phyloP scores from a whole-genome alignment of 2,329 filamentous ascomycete genomes.

The Xylariales sp. region DNA sequence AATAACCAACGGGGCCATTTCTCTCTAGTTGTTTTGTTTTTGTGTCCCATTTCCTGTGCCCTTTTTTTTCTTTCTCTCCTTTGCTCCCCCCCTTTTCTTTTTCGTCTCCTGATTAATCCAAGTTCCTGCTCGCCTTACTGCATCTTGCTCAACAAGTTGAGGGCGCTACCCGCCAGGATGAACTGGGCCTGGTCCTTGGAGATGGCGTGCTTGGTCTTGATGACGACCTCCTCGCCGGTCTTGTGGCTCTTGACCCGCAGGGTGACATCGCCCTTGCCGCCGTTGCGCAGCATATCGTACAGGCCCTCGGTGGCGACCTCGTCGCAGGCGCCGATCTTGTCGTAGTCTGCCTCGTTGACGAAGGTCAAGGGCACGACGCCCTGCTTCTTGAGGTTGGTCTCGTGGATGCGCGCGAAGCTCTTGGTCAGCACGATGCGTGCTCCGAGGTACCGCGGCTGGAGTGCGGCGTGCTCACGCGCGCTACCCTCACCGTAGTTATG shows the following conservation, averaged over 20 bases:
- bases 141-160: slow-evolving; percentile 86
- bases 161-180: slow-evolving; percentile 85
- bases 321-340: slow-evolving; percentile 77
- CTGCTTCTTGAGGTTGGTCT: slow-evolving; percentile 96
- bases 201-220: slow-evolving; percentile 83
- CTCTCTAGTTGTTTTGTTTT: too few relatives aligned
- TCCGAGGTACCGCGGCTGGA: slow-evolving; percentile 88
- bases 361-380: slow-evolving; percentile 94
- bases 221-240: slow-evolving; percentile 59
- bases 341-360: slow-evolving; percentile 82
- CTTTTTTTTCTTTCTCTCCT: not conserved
- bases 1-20: too few relatives aligned
- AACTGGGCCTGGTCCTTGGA: slow-evolving; percentile 89
- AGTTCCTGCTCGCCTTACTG: too few relatives aligned
- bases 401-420: slow-evolving; percentile 87
- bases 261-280: slow-evolving; percentile 72
- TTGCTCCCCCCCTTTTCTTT: not conserved
- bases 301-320: slow-evolving; percentile 78
- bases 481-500: slow-evolving; percentile 96
- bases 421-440: slow-evolving; percentile 80
- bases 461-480: slow-evolving; percentile 82
- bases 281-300: slow-evolving; percentile 72
- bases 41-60: not conserved
- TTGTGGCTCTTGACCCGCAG: slow-evolving; percentile 60
- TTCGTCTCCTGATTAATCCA: too few relatives aligned